Evolutionary conservation across 1,284 basidiomycete species (phyloP), one percentile per base, ranked within the genome.

Genomic region (Malassezia psittaci): DNA sequence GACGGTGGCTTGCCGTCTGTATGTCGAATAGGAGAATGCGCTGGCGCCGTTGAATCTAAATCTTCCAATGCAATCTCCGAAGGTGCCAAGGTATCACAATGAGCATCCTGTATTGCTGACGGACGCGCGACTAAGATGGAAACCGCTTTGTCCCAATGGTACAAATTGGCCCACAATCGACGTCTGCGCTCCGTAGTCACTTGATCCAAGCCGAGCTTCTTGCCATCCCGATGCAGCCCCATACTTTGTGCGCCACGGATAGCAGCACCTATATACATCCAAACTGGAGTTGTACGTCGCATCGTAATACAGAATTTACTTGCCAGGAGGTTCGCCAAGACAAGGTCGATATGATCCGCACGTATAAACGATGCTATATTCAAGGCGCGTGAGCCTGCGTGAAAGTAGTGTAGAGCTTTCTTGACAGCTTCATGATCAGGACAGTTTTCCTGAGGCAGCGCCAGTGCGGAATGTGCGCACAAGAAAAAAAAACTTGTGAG

Each of bases 211-310:
- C 67, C 68, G 12, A 72, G 62, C 54, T 84, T 85, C n/a, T 84
- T 81, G 12, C 88, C 88, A 74, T 96, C 90, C 52, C 91, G 81
- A 76, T 96, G 90, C 35, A 96, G 77, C 15, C 90, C 91, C 38
- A 96, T 83, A 1, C 90, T 90, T 72, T 94, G 90, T 11, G 90
- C 91, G 13, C 90, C 94, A 51, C 90, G 79, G 16, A 96, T 84
- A 38, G 89, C 89, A 1, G 88, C 89, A 45, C 90, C 90, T 11
- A 96, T 79, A 68, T 91, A 87, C 69, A 87, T 90, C 90, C 91
- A 96, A 69, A 88, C 90, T 77, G 94, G 90, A 5, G 87, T 88
- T 63, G 88, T 87, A 51, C 87, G 83, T 39, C 88, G 82, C 69
- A 88, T 85, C 67, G 91, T 85, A 2, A 89, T 89, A 51, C 94